Percentiles rank a stretch among this genome's conserved stretches.
These are phyloP conservation scores for Penicillium occitanis DNA, from an alignment of 2,329 filamentous ascomycete species.

Conservation along the genomic window DNA sequence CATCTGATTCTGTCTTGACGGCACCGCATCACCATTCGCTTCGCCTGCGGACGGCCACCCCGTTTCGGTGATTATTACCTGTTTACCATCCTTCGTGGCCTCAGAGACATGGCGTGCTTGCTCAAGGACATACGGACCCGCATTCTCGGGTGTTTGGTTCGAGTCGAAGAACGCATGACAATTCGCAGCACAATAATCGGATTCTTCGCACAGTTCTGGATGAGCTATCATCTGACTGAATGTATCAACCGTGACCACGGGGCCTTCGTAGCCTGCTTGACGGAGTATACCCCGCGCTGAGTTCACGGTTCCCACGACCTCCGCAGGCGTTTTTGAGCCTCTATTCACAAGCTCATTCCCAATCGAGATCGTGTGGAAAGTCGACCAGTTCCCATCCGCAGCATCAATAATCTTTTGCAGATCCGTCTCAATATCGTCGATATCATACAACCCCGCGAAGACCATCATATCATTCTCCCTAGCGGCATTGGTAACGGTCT, in stretches of 20 bases:
- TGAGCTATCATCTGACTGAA: slow-evolving; percentile 66
- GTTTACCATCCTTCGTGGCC: slow-evolving; percentile 49
- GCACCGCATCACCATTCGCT: slow-evolving; percentile 67
- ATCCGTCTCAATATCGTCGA: slow-evolving; percentile 57
- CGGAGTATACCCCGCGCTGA: slow-evolving; percentile 60
- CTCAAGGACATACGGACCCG: slow-evolving; percentile 66
- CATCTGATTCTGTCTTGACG: slow-evolving; percentile 65
- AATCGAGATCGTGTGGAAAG: slow-evolving; percentile 69
- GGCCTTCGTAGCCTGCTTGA: slow-evolving; percentile 65
- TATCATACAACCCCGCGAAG: slow-evolving; percentile 72
- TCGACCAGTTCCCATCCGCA: slow-evolving; percentile 64
- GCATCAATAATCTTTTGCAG: slow-evolving; percentile 62
- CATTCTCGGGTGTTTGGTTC: slow-evolving; percentile 57
- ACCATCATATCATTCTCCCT: slow-evolving; percentile 66
- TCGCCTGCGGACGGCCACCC: slow-evolving; percentile 76
- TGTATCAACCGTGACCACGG: slow-evolving; percentile 78
- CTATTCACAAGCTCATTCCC: slow-evolving; percentile 80
- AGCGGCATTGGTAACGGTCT: slow-evolving; percentile 62
- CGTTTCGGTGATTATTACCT: slow-evolving; percentile 74
- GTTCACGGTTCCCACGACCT: slow-evolving; percentile 59
- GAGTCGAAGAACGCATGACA: slow-evolving; percentile 81
- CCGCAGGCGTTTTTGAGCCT: slow-evolving; percentile 52
- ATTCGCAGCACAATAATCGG: slow-evolving; percentile 79
- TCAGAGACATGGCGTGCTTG: slow-evolving; percentile 53
- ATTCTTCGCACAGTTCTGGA: slow-evolving; percentile 67